Base-by-base conservation (phyloP, 2,329 filamentous ascomycete species). In the Geosmithia morbida region DNA sequence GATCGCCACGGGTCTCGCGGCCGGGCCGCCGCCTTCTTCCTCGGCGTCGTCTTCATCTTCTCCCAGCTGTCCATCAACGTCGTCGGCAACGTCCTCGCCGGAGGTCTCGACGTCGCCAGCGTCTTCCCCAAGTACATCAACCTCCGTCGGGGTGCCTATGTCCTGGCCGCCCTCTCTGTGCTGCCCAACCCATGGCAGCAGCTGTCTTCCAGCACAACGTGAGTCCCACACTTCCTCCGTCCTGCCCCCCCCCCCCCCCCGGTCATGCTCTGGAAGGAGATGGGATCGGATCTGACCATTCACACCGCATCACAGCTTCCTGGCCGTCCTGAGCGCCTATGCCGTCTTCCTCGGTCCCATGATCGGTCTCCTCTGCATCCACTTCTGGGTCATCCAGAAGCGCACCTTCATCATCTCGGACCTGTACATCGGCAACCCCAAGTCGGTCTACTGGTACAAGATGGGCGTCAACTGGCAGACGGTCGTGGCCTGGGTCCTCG, bases 31-130 rank as follows among this genome's bases (percentile, higher is more conserved):
- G 56, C 56, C 16, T 61, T 61, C 49, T 62, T 62, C 48, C 54
- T 52, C 19, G 51, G 51, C 1, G 29, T 57, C n/a, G 49, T 51
- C 22, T 62, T 58, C 54, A 50, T 54, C 0, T 61, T 76, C 3
- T 70, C 70, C 2, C 65, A 69, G 14, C 64, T 75, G 5, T 68
- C 71, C n/a, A 70, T 69, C 7, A 77, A 76, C 51, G 67, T 76
- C 47, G 66, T 66, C 1, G 70, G 71, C 2, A 77, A 77, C 55
- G 66, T 63, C 0, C 66, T 77, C 49, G 69, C 69, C 1, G 71
- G 69, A 14, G 73, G 71, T 7, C 77, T 74, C 50, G 74, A 77
- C 54, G 55, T 76, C 47, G 71, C 69, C 0, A 68, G 69, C 1
- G 55, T 77, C 8, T 67, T 72, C 39, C 75, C 75, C 0, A 63